phyloP scores from a whole-genome alignment of 164 flowering plant genomes.

The Annona cherimola region DNA sequence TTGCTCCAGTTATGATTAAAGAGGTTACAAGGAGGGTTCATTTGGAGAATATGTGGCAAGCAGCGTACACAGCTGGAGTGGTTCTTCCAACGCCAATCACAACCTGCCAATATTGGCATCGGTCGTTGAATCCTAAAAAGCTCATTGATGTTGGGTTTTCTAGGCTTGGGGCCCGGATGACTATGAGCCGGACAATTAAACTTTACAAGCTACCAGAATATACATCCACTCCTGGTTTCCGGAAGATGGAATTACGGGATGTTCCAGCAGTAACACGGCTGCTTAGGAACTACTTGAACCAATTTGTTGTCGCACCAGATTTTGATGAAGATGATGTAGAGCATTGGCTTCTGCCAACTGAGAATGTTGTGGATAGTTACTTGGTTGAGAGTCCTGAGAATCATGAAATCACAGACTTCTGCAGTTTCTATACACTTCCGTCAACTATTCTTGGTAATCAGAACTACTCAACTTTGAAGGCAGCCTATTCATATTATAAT shows the following conservation, averaged over 20 bases:
- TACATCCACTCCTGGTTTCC: constrained; percentile 42
- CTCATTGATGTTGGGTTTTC: constrained; percentile 62
- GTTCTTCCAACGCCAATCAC: constrained; percentile 50
- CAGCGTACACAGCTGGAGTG: constrained; percentile 54
- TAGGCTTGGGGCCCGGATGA: constrained; percentile 57
- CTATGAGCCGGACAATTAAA: constrained; percentile 57
- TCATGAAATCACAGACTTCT: constrained; percentile 45
- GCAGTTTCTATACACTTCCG: constrained; percentile 58
- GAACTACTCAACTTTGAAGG: constrained; percentile 40
- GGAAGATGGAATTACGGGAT: constrained; percentile 44
- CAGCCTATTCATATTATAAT: constrained; percentile 55
- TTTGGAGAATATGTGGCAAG: constrained; percentile 55
- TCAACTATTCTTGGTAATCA: constrained; percentile 49
- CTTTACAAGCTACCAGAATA: constrained; percentile 47
- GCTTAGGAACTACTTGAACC: constrained; percentile 35
- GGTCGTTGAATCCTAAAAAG: constrained; percentile 52
- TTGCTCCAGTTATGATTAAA: constrained; percentile 54
- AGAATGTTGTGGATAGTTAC: constrained; percentile 44
- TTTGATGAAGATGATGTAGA: constrained; percentile 44
- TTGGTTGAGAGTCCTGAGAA: constrained; percentile 50
- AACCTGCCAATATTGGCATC: constrained; percentile 58
- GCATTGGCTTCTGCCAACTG: constrained; percentile 50
- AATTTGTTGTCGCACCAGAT: constrained; percentile 43
- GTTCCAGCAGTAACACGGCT: constrained; percentile 48
- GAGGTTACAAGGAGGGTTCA: constrained; percentile 53